Evolutionary conservation across 2,329 filamentous ascomycete species (phyloP).

Genomic region (Aplosporella prunicola): DNA sequence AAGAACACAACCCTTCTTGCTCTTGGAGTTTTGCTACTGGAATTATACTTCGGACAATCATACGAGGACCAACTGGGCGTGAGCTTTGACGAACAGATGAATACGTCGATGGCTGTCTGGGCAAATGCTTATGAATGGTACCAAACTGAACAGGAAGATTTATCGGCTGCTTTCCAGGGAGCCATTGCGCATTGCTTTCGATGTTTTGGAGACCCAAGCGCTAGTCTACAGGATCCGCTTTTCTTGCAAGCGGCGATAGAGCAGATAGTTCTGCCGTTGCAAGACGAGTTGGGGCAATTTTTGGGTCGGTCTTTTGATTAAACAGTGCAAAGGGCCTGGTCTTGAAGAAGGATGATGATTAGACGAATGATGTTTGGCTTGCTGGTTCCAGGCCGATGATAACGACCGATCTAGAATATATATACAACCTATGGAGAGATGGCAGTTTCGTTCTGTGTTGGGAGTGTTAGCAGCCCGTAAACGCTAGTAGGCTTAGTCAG

Average conservation of each 20-base stretch:
- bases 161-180: conserved; percentile 26
- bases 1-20: conserved; percentile 28
- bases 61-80: conserved; percentile 21
- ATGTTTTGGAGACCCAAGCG: conserved; percentile 25
- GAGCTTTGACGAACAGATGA: conserved; percentile 12
- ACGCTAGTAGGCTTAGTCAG: no score
- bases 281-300: conserved; percentile 28
- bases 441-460: no score
- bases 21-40: conserved; percentile 25
- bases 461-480: no score
- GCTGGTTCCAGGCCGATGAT: no score
- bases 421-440: no score
- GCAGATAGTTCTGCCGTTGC: conserved; percentile 27
- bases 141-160: conserved; percentile 23
- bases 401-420: no score
- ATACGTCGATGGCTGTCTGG: conserved; percentile 16
- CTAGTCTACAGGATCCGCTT: conserved; percentile 24
- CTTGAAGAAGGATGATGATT: no score
- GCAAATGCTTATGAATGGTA: conserved; percentile 27
- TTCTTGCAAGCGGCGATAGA: conserved; percentile 29
- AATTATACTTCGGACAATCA: conserved; percentile 28
- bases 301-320: no score
- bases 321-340: no score
- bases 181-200: conserved; percentile 27
- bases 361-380: no score